Evolutionary conservation across 2,329 filamentous ascomycete genomes (phyloP), one percentile per base, ranked within the genome.

Genomic region (Ascocoryne sarcoides): DNA sequence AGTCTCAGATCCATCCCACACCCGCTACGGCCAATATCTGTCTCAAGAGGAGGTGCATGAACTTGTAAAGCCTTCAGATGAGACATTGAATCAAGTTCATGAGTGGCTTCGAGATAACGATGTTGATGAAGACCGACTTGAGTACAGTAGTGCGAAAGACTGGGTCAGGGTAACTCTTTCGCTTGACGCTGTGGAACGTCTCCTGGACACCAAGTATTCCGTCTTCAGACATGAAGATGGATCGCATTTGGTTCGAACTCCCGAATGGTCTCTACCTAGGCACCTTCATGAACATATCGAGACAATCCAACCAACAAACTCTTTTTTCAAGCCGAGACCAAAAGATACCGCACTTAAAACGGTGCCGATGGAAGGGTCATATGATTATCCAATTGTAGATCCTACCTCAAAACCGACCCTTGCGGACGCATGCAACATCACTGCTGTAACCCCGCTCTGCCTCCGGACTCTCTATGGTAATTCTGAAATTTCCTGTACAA

Each of bases 351-450:
- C 41, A 10, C 28, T 49, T 14, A 48, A 45, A 38, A 42, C 32
- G 23, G 31, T 45, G 10, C 14, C 30, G 26, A 19, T 37, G 14
- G n/a, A n/a, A n/a, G n/a, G n/a, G n/a, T n/a, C n/a, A n/a, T n/a
- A n/a, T n/a, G 28, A 37, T 1, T 28, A 23, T 2, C 29, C 37
- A 14, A 32, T 32, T 8, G 30, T 32, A 17, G 30, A 16, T n/a
- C 30, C 29, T 15, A 10, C 16, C 20, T 37, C 16, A 21, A 46
- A 40, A n/a, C 32, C 31, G 4, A 38, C 37, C 1, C 19, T 43
- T 30, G 37, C 38, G 8, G 65, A 96, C 86, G 37, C 32, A 10
- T 66, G 92, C 89, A 57, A 96, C 28, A 37, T 45, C 10, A 40
- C 36, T 12, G 40, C 43, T 8, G 49, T 55, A 2, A 55, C 51